Evolutionary conservation across 176 grass and related monocot species (phyloP).

Genomic region (Stipa capillata): DNA sequence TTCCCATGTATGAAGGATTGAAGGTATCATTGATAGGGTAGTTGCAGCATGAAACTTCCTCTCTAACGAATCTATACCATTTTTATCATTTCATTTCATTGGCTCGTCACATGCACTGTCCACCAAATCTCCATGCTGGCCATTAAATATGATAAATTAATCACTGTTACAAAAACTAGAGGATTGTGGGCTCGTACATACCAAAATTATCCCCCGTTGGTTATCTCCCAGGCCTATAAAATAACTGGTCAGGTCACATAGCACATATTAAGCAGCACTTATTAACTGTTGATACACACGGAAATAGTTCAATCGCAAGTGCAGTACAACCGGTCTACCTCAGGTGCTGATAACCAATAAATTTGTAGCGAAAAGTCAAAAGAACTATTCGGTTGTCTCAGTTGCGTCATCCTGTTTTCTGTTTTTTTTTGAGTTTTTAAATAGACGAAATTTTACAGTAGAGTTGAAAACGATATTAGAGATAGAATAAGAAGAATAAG

Average conservation of each 20-base stretch:
- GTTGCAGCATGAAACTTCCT: too few species aligned
- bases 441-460: not conserved
- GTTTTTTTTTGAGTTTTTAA: not conserved
- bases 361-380: not conserved
- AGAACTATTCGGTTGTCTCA: not conserved
- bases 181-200: too few species aligned
- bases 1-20: not conserved
- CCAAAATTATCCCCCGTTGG: too few species aligned
- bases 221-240: too few species aligned
- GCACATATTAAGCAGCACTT: not conserved
- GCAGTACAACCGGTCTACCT: not conserved
- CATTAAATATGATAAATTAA: not conserved
- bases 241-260: not conserved
- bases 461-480: not conserved
- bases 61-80: not conserved
- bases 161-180: too few species aligned
- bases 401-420: not conserved
- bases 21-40: not conserved
- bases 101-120: not conserved
- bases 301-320: not conserved
- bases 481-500: not conserved
- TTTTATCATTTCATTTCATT: not conserved
- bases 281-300: not conserved
- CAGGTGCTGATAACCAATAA: not conserved
- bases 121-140: not conserved